Evolutionary conservation across 495 filamentous ascomycete genomes (phyloP), one percentile per base, ranked within the genome.

Genomic region (Lophium mytilinum): DNA sequence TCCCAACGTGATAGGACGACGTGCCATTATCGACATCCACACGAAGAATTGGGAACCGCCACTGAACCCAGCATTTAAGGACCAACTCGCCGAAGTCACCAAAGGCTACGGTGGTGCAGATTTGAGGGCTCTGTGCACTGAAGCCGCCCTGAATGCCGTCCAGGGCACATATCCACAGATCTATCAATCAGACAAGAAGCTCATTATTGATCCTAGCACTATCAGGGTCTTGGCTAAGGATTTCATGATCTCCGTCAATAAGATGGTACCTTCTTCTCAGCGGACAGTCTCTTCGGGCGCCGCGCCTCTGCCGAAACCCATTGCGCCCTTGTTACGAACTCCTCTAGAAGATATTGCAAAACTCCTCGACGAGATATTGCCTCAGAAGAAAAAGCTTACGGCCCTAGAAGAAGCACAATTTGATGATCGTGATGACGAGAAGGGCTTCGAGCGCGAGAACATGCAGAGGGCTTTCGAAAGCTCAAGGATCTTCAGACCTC

Each of bases 71-170:
- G 71, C 74, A 17, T 93, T 97, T 75, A 96, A 95, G 71, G 77
- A 87, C 52, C 78, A 87, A 42, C 76, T 98, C 40, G 89, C 93
- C 9, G 84, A 87, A 54, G 76, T 89, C 54, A 96, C 93, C 5
- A 95, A 96, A 70, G 94, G 94, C 34, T 98, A 96, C 68, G 92
- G 90, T 60, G 93, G 93, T 75, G 93, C 93, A 7, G 93, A 98
- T 72, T 70, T 98, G 24, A 84, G 93, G 35, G 91, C 94, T 30
- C 79, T 98, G 45, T 96, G 89, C 72, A 98, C 94, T 1, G 93
- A 98, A 75, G 92, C 93, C n/a, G 89, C 94, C 8, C 74, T 98
- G n/a, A 98, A 97, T 71, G 90, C 93, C 11, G 91, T 98, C 19
- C 94, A 98, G 69, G 78, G 93, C 54, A 88, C 86, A 17, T 98